These are phyloP conservation scores for Penicillium sp. DNA, from an alignment of 2,329 filamentous ascomycete genomes.

Conservation along the genomic window DNA sequence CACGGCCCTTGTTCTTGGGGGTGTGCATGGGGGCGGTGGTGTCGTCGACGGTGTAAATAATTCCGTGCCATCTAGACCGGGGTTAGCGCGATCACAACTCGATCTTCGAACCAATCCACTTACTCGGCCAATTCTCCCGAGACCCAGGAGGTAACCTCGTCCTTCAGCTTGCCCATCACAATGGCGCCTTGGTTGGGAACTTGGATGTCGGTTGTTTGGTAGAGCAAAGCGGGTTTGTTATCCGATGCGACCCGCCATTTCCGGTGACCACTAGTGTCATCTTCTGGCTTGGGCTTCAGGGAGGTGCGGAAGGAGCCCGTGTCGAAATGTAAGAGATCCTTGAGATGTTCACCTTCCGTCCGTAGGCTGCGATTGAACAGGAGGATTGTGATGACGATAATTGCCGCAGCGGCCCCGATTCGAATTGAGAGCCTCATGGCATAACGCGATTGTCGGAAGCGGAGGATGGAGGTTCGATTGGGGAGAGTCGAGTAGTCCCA, in stretches of 20 bases:
- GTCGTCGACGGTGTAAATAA: constrained; percentile 48
- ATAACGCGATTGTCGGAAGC: constrained; percentile 14
- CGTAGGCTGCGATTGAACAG: constrained; percentile 30
- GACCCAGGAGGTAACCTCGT: constrained; percentile 52
- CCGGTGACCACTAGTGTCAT: constrained; percentile 11
- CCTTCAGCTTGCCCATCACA: constrained; percentile 46
- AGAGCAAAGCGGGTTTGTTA: constrained; percentile 18
- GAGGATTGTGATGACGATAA: constrained; percentile 33
- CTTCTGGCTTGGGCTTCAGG: constrained; percentile 4
- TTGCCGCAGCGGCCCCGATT: constrained; percentile 32
- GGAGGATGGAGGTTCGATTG: not conserved
- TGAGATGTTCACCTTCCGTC: constrained; percentile 20
- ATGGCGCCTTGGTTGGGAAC: constrained; percentile 43
- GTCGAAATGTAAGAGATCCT: constrained; percentile 31
- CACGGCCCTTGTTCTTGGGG: constrained; percentile 47
- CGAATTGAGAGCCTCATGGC: constrained; percentile 30
- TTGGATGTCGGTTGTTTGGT: constrained; percentile 32
- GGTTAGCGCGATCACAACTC: not conserved
- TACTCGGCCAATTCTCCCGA: constrained; percentile 46
- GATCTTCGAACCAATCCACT: constrained; percentile 8
- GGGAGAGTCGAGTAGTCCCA: constrained; percentile 1
- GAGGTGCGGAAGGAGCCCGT: constrained; percentile 20
- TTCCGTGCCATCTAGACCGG: constrained; percentile 46
- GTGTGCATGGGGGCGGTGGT: constrained; percentile 31
- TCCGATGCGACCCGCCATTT: constrained; percentile 24